Conservation (phyloP, 441 rosid genomes). For the Jatropha multifida region DNA sequence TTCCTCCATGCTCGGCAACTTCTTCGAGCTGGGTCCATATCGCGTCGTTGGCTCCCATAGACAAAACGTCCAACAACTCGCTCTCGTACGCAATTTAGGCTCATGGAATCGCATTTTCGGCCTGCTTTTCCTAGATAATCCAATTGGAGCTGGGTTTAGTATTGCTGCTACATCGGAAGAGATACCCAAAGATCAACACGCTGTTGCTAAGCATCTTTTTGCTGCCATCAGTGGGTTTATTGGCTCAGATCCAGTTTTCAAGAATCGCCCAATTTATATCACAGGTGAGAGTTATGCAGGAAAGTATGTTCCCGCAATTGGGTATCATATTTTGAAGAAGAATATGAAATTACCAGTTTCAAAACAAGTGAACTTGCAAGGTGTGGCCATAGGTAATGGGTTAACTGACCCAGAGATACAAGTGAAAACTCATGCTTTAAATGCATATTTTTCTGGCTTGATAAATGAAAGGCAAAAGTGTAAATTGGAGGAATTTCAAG, state of each 20-base stretch:
- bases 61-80: slow-evolving; percentile 17
- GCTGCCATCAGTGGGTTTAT: slow-evolving; percentile 49
- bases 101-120: slow-evolving; percentile 90
- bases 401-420: slow-evolving; percentile 72
- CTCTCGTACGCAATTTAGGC: slow-evolving; percentile 52
- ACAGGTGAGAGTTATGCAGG: slow-evolving; percentile 95
- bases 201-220: slow-evolving; percentile 67
- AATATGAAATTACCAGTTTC: slow-evolving; percentile 34
- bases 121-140: slow-evolving; percentile 72
- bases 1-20: slow-evolving; percentile 88
- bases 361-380: slow-evolving; percentile 49
- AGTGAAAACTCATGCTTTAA: slow-evolving; percentile 56
- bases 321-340: slow-evolving; percentile 55
- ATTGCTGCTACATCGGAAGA: slow-evolving; percentile 52
- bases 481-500: slow-evolving; percentile 54
- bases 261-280: slow-evolving; percentile 57
- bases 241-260: slow-evolving; percentile 40
- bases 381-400: slow-evolving; percentile 85
- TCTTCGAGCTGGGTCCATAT: slow-evolving; percentile 83
- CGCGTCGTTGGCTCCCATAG: slow-evolving; percentile 37
- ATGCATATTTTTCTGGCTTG: slow-evolving; percentile 64
- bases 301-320: slow-evolving; percentile 77
- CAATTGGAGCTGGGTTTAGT: slow-evolving; percentile 80
- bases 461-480: slow-evolving; percentile 65
- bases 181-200: slow-evolving; percentile 59